Conservation (phyloP, 768 basidiomycete genomes). For the Gloeostereum incarnatum region DNA sequence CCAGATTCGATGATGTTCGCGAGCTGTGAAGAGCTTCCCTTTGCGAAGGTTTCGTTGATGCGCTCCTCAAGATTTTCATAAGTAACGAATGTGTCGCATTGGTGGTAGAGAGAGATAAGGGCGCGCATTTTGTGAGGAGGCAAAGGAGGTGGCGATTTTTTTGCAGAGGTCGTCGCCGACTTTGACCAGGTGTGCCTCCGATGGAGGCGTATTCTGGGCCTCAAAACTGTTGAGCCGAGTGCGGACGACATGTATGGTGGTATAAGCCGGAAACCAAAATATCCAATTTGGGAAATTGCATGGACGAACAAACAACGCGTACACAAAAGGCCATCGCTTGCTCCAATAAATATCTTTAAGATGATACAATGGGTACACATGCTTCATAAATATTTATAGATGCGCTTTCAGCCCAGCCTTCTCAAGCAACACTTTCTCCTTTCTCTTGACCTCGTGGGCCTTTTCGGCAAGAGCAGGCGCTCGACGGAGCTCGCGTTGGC, state of each 20-base stretch:
- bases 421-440: slow-evolving; percentile 49
- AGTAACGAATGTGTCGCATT: slow-evolving; percentile 63
- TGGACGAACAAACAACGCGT: slow-evolving; percentile 8
- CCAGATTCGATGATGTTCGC: neutral
- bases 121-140: slow-evolving; percentile 58
- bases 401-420: slow-evolving; percentile 53
- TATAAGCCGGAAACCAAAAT: too few relatives aligned
- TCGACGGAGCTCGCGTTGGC: slow-evolving; percentile 78
- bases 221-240: too few relatives aligned
- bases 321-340: slow-evolving; percentile 3
- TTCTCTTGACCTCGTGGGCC: slow-evolving; percentile 44
- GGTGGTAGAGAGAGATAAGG: slow-evolving; percentile 72
- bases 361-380: too few relatives aligned
- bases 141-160: slow-evolving; percentile 24
- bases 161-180: too few relatives aligned
- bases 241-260: too few relatives aligned
- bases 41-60: slow-evolving; percentile 58
- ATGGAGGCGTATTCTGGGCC: too few relatives aligned
- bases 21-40: neutral
- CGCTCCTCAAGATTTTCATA: slow-evolving; percentile 51
- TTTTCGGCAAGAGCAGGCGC: slow-evolving; percentile 52
- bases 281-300: too few relatives aligned
- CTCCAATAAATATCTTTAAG: slow-evolving; percentile 6
- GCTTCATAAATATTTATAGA: too few relatives aligned
- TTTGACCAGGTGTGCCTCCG: too few relatives aligned